Percentiles rank a stretch among this genome's conserved stretches.
phyloP scores from a whole-genome alignment of 2,329 filamentous ascomycete genomes.

The Fusarium fujikuroi region DNA sequence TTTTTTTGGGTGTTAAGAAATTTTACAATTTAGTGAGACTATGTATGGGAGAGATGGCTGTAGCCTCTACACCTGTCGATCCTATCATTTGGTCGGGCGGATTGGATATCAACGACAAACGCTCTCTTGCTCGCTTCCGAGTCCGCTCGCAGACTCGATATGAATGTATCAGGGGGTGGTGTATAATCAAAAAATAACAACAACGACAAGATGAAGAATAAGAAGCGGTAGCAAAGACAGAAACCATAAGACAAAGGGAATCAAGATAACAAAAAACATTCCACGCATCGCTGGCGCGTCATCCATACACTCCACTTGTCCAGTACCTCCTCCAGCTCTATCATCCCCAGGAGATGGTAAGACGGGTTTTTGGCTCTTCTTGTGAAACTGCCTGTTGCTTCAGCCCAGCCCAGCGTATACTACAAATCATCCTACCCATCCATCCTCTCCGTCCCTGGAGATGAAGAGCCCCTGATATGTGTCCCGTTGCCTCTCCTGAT shows the following conservation, averaged over 20 bases:
- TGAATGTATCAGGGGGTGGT: slow-evolving; percentile 49
- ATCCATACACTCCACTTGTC: slow-evolving; percentile 33
- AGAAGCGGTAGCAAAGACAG: slow-evolving; percentile 39
- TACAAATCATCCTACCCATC: slow-evolving; percentile 29
- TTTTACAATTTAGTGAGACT: slow-evolving; percentile 50
- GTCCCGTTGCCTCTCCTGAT: slow-evolving; percentile 41
- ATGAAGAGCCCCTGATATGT: slow-evolving; percentile 36
- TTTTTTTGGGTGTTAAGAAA: slow-evolving; percentile 9
- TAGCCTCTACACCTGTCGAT: slow-evolving; percentile 44
- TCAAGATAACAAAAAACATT: slow-evolving; percentile 36
- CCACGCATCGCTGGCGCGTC: slow-evolving; percentile 29
- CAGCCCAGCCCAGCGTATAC: slow-evolving; percentile 27
- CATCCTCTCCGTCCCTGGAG: slow-evolving; percentile 25
- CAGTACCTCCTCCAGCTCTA: slow-evolving; percentile 19
- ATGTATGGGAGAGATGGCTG: slow-evolving; percentile 46
- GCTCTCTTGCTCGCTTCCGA: slow-evolving; percentile 44
- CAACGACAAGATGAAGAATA: slow-evolving; percentile 37
- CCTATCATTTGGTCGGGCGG: slow-evolving; percentile 29
- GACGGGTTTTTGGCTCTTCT: slow-evolving; percentile 6
- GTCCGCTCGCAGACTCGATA: slow-evolving; percentile 49
- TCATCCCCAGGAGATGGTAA: slow-evolving; percentile 11
- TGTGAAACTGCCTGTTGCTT: slow-evolving; percentile 13
- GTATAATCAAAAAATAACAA: slow-evolving; percentile 47
- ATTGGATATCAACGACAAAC: slow-evolving; percentile 45
- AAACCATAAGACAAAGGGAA: slow-evolving; percentile 48